Conservation (phyloP, 257 asterid species). For the Solanum raphanifolium region DNA sequence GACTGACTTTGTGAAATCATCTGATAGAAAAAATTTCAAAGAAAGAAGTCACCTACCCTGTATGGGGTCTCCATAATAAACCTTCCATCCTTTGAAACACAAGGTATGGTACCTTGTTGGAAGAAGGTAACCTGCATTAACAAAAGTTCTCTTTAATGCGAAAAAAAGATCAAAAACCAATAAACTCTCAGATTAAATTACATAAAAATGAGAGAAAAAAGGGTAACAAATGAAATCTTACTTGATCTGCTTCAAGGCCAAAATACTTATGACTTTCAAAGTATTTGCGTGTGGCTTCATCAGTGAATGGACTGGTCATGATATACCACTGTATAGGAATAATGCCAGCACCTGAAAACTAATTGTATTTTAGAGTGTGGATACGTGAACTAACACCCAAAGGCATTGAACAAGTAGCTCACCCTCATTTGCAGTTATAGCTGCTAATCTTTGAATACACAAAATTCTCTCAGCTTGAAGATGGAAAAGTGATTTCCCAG, state of each 20-base stretch:
- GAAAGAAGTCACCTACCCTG: constrained; percentile 46
- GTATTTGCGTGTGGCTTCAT: constrained; percentile 74
- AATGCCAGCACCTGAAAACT: constrained; percentile 38
- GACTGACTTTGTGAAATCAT: neutral
- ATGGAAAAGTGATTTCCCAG: constrained; percentile 96
- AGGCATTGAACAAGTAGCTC: constrained; percentile 10
- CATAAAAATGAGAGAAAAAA: neutral
- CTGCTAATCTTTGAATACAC: constrained; percentile 74
- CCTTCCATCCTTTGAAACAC: constrained; percentile 87
- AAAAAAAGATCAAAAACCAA: constrained; percentile 2
- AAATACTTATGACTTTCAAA: constrained; percentile 83
- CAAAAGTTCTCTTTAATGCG: constrained; percentile 11
- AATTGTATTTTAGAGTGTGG: neutral
- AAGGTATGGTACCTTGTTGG: constrained; percentile 94
- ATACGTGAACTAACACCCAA: constrained; percentile 3
- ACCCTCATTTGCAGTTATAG: constrained; percentile 77
- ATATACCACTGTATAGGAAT: constrained; percentile 86
- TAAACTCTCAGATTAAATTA: neutral
- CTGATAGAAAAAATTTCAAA: neutral
- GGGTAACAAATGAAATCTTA: constrained; percentile 16
- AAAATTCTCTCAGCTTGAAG: constrained; percentile 95
- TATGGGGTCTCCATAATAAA: constrained; percentile 84
- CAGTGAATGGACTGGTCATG: constrained; percentile 98
- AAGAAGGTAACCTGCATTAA: constrained; percentile 79
- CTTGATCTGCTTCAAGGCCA: constrained; percentile 95